Percentiles rank a stretch among this genome's conserved stretches.
These are phyloP conservation scores for Avena eriantha DNA, from an alignment of 176 grass and related monocot genomes.

Conservation along the genomic window DNA sequence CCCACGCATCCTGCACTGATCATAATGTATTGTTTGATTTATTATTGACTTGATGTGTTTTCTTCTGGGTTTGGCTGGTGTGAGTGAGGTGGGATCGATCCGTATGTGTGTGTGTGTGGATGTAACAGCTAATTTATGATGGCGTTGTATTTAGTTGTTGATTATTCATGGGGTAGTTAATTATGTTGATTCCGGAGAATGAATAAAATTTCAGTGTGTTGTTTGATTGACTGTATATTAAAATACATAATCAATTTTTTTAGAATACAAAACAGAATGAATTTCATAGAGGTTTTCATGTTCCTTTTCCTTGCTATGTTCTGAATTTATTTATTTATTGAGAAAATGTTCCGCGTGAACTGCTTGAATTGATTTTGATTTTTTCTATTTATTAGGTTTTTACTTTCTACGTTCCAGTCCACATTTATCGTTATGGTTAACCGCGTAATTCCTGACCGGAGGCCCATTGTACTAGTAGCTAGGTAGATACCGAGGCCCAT, in stretches of 20 bases:
- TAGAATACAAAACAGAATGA: not conserved
- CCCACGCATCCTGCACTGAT: conserved; percentile 55
- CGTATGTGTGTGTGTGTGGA: too few relatives aligned
- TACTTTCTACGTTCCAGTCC: too few relatives aligned
- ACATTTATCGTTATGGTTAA: too few relatives aligned
- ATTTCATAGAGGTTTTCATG: not conserved
- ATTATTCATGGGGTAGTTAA: conserved; percentile 1
- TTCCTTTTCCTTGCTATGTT: not conserved
- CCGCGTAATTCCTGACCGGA: too few relatives aligned
- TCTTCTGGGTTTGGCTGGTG: not conserved
- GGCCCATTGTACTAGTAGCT: too few relatives aligned
- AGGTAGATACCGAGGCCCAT: too few relatives aligned
- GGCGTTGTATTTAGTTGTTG: not conserved
- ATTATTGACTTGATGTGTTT: not conserved
- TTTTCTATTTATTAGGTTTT: too few relatives aligned
- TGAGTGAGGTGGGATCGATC: not conserved
- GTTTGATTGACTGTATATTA: not conserved
- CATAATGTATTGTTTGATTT: not conserved
- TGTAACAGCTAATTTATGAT: not conserved
- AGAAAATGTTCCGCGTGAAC: too few relatives aligned
- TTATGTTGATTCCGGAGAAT: not conserved
- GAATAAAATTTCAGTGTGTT: conserved; percentile 4
- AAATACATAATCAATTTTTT: too few relatives aligned
- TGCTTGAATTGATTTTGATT: too few relatives aligned
- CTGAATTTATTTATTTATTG: too few relatives aligned